These are phyloP conservation scores for Pythium chondricola DNA, from an alignment of 352 stramenopile genomes.

Conservation along the genomic window DNA sequence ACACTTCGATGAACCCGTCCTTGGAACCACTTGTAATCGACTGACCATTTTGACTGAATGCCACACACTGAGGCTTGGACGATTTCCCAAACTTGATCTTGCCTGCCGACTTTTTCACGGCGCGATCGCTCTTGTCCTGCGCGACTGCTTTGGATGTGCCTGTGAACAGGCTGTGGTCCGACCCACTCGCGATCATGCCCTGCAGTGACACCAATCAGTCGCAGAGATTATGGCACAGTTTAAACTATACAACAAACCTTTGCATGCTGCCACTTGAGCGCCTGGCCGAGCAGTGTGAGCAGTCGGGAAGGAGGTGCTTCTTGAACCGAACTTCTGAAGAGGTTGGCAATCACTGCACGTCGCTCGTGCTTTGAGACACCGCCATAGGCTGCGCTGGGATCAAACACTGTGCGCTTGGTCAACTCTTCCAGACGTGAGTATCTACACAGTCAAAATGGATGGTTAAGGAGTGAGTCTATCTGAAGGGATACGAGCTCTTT, in stretches of 20 bases:
- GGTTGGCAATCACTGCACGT: slow-evolving; percentile 68
- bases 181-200: slow-evolving; percentile 50
- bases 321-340: slow-evolving; percentile 64
- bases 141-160: slow-evolving; percentile 45
- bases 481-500: no score
- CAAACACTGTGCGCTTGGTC: slow-evolving; percentile 58
- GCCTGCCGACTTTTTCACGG: slow-evolving; percentile 52
- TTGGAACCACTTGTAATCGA: slow-evolving; percentile 91
- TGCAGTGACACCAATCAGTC: slow-evolving; percentile 13
- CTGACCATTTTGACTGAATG: slow-evolving; percentile 85
- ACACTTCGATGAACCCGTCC: slow-evolving; percentile 94
- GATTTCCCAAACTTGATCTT: slow-evolving; percentile 90
- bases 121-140: slow-evolving; percentile 53
- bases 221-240: slow-evolving; percentile 1
- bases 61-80: slow-evolving; percentile 70
- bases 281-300: slow-evolving; percentile 82
- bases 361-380: slow-evolving; percentile 71
- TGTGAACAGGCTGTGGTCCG: slow-evolving; percentile 80
- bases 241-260: slow-evolving; percentile 23
- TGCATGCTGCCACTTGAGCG: slow-evolving; percentile 88
- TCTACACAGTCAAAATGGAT: slow-evolving; percentile 9
- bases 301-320: slow-evolving; percentile 84
- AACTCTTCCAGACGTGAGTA: slow-evolving; percentile 74
- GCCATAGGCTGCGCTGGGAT: slow-evolving; percentile 60
- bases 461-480: background rate